These are phyloP conservation scores for Fennellomyces sp. DNA, from an alignment of 371 early-diverging fungal genomes.

Conservation along the genomic window DNA sequence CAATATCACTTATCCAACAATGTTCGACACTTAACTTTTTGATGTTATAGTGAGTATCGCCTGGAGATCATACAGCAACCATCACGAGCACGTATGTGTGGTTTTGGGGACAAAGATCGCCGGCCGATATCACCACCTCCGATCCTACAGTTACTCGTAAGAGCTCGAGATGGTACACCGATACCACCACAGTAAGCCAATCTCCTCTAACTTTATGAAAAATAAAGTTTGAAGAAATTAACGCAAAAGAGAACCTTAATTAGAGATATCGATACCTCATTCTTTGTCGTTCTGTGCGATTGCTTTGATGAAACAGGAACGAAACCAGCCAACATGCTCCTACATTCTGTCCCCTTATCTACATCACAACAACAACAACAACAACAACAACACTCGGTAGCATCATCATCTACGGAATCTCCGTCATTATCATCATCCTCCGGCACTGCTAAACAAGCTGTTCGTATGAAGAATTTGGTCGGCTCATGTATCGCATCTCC, in stretches of 20 bases:
- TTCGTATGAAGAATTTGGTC: conserved; percentile 61
- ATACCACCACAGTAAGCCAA: conserved; percentile 14
- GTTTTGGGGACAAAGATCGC: conserved; percentile 74
- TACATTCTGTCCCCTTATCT: conserved; percentile 25
- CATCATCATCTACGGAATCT: neutral
- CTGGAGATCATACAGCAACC: conserved; percentile 64
- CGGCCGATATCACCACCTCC: conserved; percentile 75
- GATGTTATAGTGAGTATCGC: conserved; percentile 8
- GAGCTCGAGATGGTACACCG: conserved; percentile 16
- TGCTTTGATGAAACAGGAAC: conserved; percentile 23
- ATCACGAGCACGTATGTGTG: conserved; percentile 69
- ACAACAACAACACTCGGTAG: neutral
- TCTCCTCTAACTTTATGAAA: neutral
- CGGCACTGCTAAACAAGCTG: conserved; percentile 28
- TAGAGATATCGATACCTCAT: conserved; percentile 25
- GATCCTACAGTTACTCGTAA: conserved; percentile 48
- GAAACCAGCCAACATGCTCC: conserved; percentile 22
- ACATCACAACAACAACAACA: neutral
- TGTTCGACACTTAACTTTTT: neutral
- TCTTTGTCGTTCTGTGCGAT: conserved; percentile 26
- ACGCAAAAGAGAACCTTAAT: neutral
- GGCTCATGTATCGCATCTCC: conserved; percentile 76
- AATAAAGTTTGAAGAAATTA: neutral
- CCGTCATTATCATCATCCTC: neutral
- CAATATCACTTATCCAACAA: neutral